phyloP scores from a whole-genome alignment of 352 stramenopile genomes.

The Aphanomyces cochlioides region DNA sequence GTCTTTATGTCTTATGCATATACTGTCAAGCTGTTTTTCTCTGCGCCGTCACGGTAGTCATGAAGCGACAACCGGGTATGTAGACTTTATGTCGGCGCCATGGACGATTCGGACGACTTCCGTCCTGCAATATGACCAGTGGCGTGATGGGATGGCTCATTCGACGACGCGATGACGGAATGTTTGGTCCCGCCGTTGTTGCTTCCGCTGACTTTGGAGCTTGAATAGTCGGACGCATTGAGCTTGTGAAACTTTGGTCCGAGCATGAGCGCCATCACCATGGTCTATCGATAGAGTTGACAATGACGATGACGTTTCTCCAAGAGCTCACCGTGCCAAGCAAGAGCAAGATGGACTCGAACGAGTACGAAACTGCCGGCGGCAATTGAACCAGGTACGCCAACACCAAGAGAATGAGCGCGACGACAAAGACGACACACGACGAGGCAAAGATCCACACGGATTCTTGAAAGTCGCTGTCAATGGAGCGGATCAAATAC shows the following conservation, averaged over 20 bases:
- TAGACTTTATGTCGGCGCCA: no score
- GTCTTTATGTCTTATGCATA: no score
- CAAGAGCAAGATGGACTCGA: conserved; percentile 33
- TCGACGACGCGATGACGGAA: neutral
- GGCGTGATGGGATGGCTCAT: neutral
- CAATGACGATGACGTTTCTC: neutral
- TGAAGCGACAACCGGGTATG: no score
- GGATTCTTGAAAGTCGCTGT: conserved; percentile 27
- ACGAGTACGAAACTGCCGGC: conserved; percentile 33
- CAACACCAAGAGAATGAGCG: conserved; percentile 40
- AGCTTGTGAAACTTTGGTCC: neutral
- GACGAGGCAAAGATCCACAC: conserved; percentile 35
- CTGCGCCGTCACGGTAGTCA: no score
- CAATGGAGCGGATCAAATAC: conserved; percentile 9
- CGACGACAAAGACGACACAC: conserved; percentile 36
- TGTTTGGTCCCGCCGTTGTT: neutral
- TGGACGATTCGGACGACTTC: no score
- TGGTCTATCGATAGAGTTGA: neutral
- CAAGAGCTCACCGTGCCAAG: conserved; percentile 29
- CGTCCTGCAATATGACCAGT: neutral
- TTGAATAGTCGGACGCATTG: neutral
- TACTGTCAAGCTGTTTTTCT: no score
- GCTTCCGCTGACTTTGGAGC: neutral
- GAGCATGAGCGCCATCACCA: neutral
- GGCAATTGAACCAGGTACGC: conserved; percentile 42